Evolutionary conservation across 169 alveolate genomes (phyloP).

Genomic region (Cyclospora cayetanensis): DNA sequence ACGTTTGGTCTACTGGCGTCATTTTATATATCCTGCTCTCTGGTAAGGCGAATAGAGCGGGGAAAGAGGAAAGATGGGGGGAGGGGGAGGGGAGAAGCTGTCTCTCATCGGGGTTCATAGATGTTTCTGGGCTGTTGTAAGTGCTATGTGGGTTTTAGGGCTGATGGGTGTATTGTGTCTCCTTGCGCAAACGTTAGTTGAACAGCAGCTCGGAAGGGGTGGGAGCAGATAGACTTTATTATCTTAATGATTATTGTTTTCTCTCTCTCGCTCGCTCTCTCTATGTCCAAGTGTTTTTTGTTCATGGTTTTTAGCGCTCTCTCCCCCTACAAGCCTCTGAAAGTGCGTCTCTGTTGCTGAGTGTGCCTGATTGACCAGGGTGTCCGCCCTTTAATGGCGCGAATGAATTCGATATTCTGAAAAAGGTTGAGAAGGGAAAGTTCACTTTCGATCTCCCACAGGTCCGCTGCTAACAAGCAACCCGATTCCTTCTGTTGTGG

Average conservation of each 20-base stretch:
- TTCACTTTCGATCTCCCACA: conserved; percentile 70
- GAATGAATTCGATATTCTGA: conserved; percentile 87
- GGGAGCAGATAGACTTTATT: too few relatives aligned
- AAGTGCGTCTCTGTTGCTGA: conserved; percentile 32
- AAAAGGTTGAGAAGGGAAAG: conserved; percentile 88
- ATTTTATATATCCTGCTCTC: conserved; percentile 89
- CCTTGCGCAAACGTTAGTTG: not conserved
- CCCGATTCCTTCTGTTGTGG: too few relatives aligned
- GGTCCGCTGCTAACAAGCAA: too few relatives aligned
- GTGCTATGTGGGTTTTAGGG: not conserved
- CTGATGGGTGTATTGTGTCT: not conserved
- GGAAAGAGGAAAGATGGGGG: too few relatives aligned
- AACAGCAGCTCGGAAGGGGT: too few relatives aligned
- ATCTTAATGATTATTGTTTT: too few relatives aligned
- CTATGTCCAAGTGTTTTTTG: not conserved
- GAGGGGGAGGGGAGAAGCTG: too few relatives aligned
- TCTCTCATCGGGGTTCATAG: not conserved
- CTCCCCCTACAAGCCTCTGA: not conserved
- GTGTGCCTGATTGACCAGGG: conserved; percentile 78
- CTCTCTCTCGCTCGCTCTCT: not conserved
- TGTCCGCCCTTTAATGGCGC: conserved; percentile 93
- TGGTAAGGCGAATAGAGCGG: conserved; percentile 63
- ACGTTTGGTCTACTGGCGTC: conserved; percentile 92
- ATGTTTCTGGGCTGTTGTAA: not conserved
- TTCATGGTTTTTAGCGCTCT: not conserved